Evolutionary conservation across 1,284 basidiomycete genomes (phyloP).

Genomic region (Fomitopsis schrenkii): DNA sequence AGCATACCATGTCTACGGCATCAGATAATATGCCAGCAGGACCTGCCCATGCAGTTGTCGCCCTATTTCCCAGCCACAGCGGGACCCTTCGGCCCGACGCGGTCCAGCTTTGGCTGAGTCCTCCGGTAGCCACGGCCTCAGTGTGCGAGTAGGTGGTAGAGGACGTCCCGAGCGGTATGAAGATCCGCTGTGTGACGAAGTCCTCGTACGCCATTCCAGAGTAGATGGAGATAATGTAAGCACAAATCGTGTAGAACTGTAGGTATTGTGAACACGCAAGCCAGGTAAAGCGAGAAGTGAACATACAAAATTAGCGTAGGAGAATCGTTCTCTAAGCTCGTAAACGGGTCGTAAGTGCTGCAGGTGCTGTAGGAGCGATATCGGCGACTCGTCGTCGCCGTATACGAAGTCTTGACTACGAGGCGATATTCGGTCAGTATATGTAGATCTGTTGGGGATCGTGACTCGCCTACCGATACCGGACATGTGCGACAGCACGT

Average conservation of each 20-base stretch:
- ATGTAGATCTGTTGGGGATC: background rate
- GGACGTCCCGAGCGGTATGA: slow-evolving; percentile 29
- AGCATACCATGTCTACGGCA: slow-evolving; percentile 28
- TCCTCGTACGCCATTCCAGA: slow-evolving; percentile 25
- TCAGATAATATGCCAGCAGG: slow-evolving; percentile 30
- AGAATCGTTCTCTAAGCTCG: slow-evolving; percentile 35
- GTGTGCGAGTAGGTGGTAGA: slow-evolving; percentile 30
- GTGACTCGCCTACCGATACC: slow-evolving; percentile 16
- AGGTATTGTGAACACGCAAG: too few species aligned
- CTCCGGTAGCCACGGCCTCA: slow-evolving; percentile 27
- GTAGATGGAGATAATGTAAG: slow-evolving; percentile 31
- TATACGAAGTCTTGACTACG: slow-evolving; percentile 31
- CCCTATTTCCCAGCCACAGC: slow-evolving; percentile 20
- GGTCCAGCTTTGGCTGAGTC: slow-evolving; percentile 29
- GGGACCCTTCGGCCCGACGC: slow-evolving; percentile 21
- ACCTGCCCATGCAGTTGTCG: slow-evolving; percentile 21
- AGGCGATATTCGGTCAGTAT: background rate
- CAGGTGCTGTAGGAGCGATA: slow-evolving; percentile 26
- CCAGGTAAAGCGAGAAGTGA: background rate
- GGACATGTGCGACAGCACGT: slow-evolving; percentile 27
- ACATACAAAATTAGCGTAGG: slow-evolving; percentile 37
- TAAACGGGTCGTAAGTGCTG: slow-evolving; percentile 30
- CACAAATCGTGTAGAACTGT: slow-evolving; percentile 14
- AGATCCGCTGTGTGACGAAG: slow-evolving; percentile 27
- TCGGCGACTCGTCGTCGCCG: slow-evolving; percentile 21